Base-by-base conservation (phyloP, 805 yeast species). In the Jamesozyma rosinii region DNA sequence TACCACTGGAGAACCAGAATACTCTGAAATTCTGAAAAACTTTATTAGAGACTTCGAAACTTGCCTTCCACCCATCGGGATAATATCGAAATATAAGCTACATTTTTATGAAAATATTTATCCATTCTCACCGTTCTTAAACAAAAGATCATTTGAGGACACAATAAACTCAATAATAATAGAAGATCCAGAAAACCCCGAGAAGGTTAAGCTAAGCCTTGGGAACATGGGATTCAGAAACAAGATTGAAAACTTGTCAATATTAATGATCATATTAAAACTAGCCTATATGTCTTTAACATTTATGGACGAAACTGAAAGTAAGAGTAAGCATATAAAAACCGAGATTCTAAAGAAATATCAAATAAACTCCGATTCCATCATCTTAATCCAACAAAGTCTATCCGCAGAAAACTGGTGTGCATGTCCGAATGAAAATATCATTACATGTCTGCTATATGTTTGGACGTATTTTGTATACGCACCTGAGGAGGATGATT, bases 401-500 rank as follows among this genome's bases (percentile, higher is more conserved):
- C 37, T 62, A 15, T 46, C 55, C 1, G 47, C 56, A 4, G 62
- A 59, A 37, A 60, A 62, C 41, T 47, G 57, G 41, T 49, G 52
- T 29, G 54, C 54, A 21, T 55, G 60, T 26, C 60, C 64, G 1
- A 62, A 59, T 30, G 67, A 62, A 44, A 59, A 55, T 39, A 54
- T 51, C 21, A 38, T 57, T 6, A 47, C 58, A 6, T 60, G 57
- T 39, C 44, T 58, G 21, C 45, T 59, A 33, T 62, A 55, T 34
- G 45, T 60, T 21, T 62, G 67, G 67, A 44, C 63, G n/a, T 58
- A 51, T 35, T 54, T 51, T 21, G 60, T 54, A 14, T 54, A 56
- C 41, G 52, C 66, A 1, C 65, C 67, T 1, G 65, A 61, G 37
- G 58, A 58, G 44, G 61, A 61, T 26, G 66, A 63, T 45, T 54